Base-by-base conservation (phyloP, 495 filamentous ascomycete genomes). In the Daldinia loculata region DNA sequence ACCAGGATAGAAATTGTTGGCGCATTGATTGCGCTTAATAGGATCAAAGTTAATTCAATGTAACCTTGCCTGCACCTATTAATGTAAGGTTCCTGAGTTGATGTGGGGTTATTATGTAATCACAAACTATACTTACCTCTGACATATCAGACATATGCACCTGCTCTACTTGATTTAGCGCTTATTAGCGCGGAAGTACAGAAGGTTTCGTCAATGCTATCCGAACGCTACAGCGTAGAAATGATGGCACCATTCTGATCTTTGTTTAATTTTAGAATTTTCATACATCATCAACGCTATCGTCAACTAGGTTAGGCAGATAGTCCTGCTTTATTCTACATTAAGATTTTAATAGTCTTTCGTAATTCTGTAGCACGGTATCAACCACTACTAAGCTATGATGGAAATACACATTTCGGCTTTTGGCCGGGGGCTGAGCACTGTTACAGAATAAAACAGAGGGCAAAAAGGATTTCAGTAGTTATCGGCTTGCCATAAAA, bases 231-330 rank as follows among this genome's bases (percentile, higher is more conserved):
- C 24, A 4, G 22, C 22, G 15, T 27, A 15, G 24, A 29, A 27
- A 53, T 29, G n/a, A 27, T 30, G 50, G 50, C 27, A 53, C 27
- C 50, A 53, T 30, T 24, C 45, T 36, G 45, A 70, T n/a, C 45
- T 62, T 36, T 56, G 26, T 68, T 70, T 64, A 60, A 70, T 70
- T 70, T 64, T 60, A 60, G 48, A 60, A 70, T 70, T 17, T 17
- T 43, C 9, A 43, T 43, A 19, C n/a, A n/a, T 17, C n/a, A 43
- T 43, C 39, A 43, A 17, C 39, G 6, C n/a, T 43, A 43, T 15
- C 17, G 39, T 17, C 39, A 43, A 43, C 41, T 45, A 45, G 2
- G 8, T 8, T 22, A 48, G 2, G 17, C 22, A 48, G 43, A 7
- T 11, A 24, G 43, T 34, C 12, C 9, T 34, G 0, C 29, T 30